Evolutionary conservation across 108 stramenopile genomes (phyloP), one percentile per base, ranked within the genome.

Genomic region (Conticribra weissflogii): DNA sequence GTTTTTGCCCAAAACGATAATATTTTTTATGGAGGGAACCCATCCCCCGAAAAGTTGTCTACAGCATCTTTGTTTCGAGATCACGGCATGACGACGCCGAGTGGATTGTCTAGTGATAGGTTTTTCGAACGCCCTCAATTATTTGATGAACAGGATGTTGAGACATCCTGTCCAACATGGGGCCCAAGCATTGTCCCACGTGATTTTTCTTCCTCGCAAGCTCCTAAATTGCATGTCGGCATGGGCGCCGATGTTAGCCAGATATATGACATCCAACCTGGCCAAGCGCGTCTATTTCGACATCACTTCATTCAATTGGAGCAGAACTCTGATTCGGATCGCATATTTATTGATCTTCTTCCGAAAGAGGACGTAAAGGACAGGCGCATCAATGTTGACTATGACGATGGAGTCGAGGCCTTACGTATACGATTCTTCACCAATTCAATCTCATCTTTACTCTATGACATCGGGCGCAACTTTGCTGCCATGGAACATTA

Each of bases 151-250:
- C n/a, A n/a, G n/a, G 25, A 30, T 2, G 47, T 47, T 22, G 59
- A 69, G 59, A 68, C 46, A 21, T 36, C 25, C 47, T 77, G 76
- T 25, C 76, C 76, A 59, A 69, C 76, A 22, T 77, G 61, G 46
- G 76, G 76, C 2, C 76, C 76, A 12, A 69, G 68, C 27, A 30
- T 69, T 31, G 76, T 77, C n/a, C 76, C 68, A 28, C 68, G 68
- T 23, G 48, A 48, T 24, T 44, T 64, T 34, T 48, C 68, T 8
- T 54, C 47, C 14, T 22, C 61, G 27, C 44, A 25, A 49, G n/a
- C n/a, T n/a, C n/a, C n/a, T n/a, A n/a, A n/a, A n/a, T n/a, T n/a
- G n/a, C n/a, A n/a, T n/a, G n/a, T n/a, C n/a, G n/a, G n/a, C n/a
- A n/a, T n/a, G n/a, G n/a, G n/a, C n/a, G n/a, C n/a, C 60, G 25